phyloP scores from a whole-genome alignment of 257 asterid species.

The Primulina huaijiensis region DNA sequence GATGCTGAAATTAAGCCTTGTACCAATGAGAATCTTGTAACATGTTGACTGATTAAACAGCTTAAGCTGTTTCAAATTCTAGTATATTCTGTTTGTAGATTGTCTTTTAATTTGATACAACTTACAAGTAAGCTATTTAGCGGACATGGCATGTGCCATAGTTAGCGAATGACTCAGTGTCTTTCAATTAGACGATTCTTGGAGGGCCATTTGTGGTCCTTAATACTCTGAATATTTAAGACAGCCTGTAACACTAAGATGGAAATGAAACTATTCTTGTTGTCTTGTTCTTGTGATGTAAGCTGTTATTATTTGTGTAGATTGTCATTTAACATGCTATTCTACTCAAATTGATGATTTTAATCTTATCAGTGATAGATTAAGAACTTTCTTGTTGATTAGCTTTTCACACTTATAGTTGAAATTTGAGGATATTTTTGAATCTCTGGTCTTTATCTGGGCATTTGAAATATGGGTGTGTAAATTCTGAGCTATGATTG shows the following conservation, averaged over 20 bases:
- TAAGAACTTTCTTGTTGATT: too few relatives aligned
- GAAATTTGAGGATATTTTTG: background rate
- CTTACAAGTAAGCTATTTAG: conserved; percentile 4
- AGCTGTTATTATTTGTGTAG: background rate
- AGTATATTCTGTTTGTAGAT: conserved; percentile 4
- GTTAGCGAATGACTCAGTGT: conserved; percentile 28
- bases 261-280: conserved; percentile 14
- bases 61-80: conserved; percentile 5
- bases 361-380: background rate
- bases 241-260: background rate
- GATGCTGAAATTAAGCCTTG: conserved; percentile 8
- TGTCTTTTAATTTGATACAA: background rate
- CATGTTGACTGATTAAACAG: background rate
- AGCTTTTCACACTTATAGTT: background rate
- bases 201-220: conserved; percentile 44
- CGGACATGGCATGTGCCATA: conserved; percentile 37
- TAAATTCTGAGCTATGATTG: background rate
- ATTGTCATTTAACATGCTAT: background rate
- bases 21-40: background rate
- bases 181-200: conserved; percentile 20
- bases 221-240: background rate
- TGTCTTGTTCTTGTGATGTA: background rate
- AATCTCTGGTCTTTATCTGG: background rate
- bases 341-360: background rate
- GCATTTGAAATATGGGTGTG: background rate